Base-by-base conservation (phyloP, 176 grass and related monocot genomes). In the Triticum urartu region DNA sequence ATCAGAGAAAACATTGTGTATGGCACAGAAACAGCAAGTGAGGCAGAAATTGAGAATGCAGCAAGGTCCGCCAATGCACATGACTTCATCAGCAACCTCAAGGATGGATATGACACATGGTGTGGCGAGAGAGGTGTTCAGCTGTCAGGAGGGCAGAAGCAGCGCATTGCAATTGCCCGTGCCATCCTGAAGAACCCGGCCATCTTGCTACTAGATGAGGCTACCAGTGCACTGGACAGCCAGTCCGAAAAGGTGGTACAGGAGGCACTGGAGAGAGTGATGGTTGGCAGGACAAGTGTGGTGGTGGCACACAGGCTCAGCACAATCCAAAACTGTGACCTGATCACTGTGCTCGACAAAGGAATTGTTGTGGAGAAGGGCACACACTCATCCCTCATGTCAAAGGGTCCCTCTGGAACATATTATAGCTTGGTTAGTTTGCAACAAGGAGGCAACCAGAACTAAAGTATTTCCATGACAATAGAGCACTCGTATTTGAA, bases 241-340 rank as follows among this genome's bases (percentile, higher is more conserved):
- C 96, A 98, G 81, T 98, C 96, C 0, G 96, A 98, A 70, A 95
- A 98, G 48, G 91, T 92, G 30, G 93, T 98, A 63, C 96, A 95
- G 81, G 91, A 91, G 42, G 96, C 96, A 82, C 63, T 98, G 75
- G 96, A 98, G 24, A 74, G 93, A 21, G 89, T 97, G 64, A 97
- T 97, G 95, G 87, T 94, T 22, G 91, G 93, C 11, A 89, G 95
- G 84, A 98, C 96, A 62, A 98, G 93, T 35, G 77, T 98, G 10
- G 91, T 98, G 66, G 93, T 98, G 52, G 96, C 93, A 14, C 96
- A 98, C 79, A 84, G 93, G 81, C 89, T 98, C 56, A 94, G 96
- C 80, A 98, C 96, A 14, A 88, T 98, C 39, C 93, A 92, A 78
- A 91, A 92, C 35, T 95, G 96, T 15, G 88, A 98, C 78, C 84